phyloP scores from a whole-genome alignment of 2,329 filamentous ascomycete genomes.

The Penicillium sp. region DNA sequence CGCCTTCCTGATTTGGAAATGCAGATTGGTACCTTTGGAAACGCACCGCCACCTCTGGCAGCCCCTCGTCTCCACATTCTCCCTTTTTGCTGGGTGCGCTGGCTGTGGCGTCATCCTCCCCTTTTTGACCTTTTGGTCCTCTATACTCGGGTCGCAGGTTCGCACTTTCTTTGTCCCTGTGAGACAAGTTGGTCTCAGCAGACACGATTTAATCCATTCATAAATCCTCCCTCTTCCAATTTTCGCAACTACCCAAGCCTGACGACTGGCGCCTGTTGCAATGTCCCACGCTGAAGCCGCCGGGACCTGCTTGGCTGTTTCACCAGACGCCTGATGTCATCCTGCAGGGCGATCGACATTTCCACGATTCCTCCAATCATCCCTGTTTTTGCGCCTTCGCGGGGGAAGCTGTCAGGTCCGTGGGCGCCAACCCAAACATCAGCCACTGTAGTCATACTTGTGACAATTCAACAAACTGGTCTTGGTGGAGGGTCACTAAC shows the following conservation, averaged over 20 bases:
- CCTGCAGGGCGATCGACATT: slow-evolving; percentile 25
- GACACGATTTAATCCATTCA: neutral
- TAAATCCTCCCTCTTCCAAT: neutral
- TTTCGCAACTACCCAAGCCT: neutral
- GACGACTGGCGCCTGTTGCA: neutral
- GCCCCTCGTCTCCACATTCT: slow-evolving; percentile 12
- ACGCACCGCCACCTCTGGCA: slow-evolving; percentile 10
- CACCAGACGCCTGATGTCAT: slow-evolving; percentile 43
- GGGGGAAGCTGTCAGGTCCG: slow-evolving; percentile 13
- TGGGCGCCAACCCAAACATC: slow-evolving; percentile 18
- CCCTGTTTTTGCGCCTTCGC: slow-evolving; percentile 18
- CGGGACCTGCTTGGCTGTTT: slow-evolving; percentile 27
- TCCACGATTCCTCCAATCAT: slow-evolving; percentile 32
- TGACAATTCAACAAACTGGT: slow-evolving; percentile 1
- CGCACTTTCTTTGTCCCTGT: neutral
- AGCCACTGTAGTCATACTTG: slow-evolving; percentile 35
- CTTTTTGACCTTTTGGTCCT: neutral
- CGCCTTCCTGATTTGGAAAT: neutral
- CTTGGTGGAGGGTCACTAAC: slow-evolving; percentile 7
- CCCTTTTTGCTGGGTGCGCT: slow-evolving; percentile 10
- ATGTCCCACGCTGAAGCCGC: slow-evolving; percentile 19
- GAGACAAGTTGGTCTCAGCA: neutral
- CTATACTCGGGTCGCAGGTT: neutral
- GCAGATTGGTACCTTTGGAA: neutral
- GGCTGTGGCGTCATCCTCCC: neutral